Evolutionary conservation across 129 eudicot genomes (phyloP), one percentile per base, ranked within the genome.

Genomic region (Pseudognaphalium luteoalbum): DNA sequence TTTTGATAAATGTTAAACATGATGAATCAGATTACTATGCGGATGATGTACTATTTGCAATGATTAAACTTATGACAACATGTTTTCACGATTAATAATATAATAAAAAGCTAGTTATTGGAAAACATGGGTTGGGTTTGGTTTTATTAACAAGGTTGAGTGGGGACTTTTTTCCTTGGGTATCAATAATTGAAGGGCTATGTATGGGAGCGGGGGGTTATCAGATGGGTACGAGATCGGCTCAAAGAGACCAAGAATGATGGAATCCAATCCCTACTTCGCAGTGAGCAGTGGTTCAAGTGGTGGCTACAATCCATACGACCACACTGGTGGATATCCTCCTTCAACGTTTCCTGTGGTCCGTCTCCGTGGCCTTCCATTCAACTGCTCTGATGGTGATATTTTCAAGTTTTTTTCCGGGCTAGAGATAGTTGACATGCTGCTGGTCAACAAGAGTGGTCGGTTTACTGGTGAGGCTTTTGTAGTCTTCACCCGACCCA

Each of bases 191-290:
- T 86, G 90, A 88, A 94, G 98, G 98, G 91, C 96, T 87, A 85
- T 88, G 96, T 94, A 80, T 86, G 98, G 97, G 96, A 91, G 96
- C 96, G 96, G 97, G 96, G 98, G 97, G 98, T 89, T 86, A 76
- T 91, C 96, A 74, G 96, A 91, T 91, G 92, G 92, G 90, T 91
- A 89, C 96, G 93, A 85, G 92, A 87, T 91, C 88, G 99, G 99
- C 92, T 94, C 97, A 91, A 94, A 94, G 96, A 84, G 97, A 87
- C 93, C 92, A 87, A 94, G 99, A 94, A 87, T 94, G 96, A 94
- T 83, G 96, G 99, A 94, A 72, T 82, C 99, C 74, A 91, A 91
- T 94, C 96, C 97, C 90, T 94, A 94, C 99, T 94, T 94, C 89
- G 92, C 96, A 91, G 96, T 89, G 89, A 81, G 87, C 88, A 82